Evolutionary conservation across 306 rosid genomes (phyloP).

Genomic region (Prunus kanzakura): DNA sequence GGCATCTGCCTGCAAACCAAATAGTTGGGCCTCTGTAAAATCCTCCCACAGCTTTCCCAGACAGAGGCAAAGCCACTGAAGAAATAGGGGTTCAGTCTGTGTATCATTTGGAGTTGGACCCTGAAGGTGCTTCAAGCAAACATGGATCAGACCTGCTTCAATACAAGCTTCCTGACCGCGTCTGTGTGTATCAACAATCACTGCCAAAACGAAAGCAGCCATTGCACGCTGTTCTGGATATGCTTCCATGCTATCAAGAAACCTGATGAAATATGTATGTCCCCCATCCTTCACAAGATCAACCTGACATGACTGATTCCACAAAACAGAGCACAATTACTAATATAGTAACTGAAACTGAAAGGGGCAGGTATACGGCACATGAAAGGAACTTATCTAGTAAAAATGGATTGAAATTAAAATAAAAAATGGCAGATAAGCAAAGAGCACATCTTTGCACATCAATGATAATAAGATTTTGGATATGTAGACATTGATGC

Average conservation of each 20-base stretch:
- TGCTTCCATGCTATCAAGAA: constrained; percentile 94
- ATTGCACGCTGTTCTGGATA: constrained; percentile 94
- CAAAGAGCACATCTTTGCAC: not conserved
- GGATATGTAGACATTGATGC: not conserved
- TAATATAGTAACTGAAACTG: not conserved
- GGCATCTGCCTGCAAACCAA: constrained; percentile 82
- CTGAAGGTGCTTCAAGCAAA: constrained; percentile 91
- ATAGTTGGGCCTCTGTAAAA: constrained; percentile 68
- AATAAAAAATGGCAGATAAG: not conserved
- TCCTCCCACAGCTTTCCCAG: constrained; percentile 97
- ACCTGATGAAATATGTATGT: constrained; percentile 85
- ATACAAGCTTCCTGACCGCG: constrained; percentile 97
- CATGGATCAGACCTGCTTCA: constrained; percentile 70
- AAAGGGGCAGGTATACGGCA: not conserved
- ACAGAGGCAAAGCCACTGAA: constrained; percentile 99
- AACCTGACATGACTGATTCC: constrained; percentile 90
- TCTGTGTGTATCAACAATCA: constrained; percentile 90
- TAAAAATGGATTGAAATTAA: not conserved
- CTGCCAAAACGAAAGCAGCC: constrained; percentile 99
- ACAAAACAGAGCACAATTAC: constrained; percentile 16
- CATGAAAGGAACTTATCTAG: not conserved
- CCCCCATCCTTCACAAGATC: constrained; percentile 98
- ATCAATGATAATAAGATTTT: not conserved
- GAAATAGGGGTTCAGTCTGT: constrained; percentile 89
- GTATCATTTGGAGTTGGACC: constrained; percentile 76